These are phyloP conservation scores for Diaporthe sp. DNA, from an alignment of 2,329 filamentous ascomycete genomes.

Conservation along the genomic window DNA sequence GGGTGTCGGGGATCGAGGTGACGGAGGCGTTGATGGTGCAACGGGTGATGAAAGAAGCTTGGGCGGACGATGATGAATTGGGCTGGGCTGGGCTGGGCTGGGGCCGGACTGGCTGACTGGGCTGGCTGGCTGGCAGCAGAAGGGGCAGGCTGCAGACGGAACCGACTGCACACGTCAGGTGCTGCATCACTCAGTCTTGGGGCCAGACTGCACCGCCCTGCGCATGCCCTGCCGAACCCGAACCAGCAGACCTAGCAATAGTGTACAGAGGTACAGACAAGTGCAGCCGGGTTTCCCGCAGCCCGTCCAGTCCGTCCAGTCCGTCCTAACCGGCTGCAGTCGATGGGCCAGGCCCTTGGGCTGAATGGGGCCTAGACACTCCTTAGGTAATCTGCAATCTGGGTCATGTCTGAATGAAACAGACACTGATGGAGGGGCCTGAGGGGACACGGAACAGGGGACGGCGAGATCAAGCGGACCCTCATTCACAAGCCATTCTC, in stretches of 20 bases:
- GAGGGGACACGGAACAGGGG: slow-evolving; percentile 3
- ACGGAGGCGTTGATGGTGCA: slow-evolving; percentile 37
- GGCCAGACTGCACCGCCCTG: slow-evolving; percentile 17
- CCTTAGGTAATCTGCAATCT: slow-evolving; percentile 20
- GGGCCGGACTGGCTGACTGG: slow-evolving; percentile 9
- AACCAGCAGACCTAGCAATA: slow-evolving; percentile 2
- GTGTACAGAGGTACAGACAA: not conserved
- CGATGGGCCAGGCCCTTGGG: not conserved
- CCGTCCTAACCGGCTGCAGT: slow-evolving; percentile 9
- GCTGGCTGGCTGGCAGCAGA: not conserved
- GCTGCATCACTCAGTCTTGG: slow-evolving; percentile 14
- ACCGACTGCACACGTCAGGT: slow-evolving; percentile 34
- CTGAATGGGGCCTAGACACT: slow-evolving; percentile 1
- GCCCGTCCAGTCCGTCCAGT: slow-evolving; percentile 2
- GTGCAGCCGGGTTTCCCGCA: slow-evolving; percentile 17
- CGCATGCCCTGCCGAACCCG: not conserved
- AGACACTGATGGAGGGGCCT: not conserved
- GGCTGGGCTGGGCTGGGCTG: slow-evolving; percentile 25
- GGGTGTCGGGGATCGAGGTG: slow-evolving; percentile 24
- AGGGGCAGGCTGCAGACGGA: not conserved
- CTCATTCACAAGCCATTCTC: slow-evolving; percentile 33
- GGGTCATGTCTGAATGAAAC: slow-evolving; percentile 15
- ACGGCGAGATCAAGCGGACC: slow-evolving; percentile 27
- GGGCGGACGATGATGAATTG: slow-evolving; percentile 32
- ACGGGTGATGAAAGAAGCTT: slow-evolving; percentile 33